phyloP scores from a whole-genome alignment of 306 rosid genomes.

The Lagenaria siceraria region DNA sequence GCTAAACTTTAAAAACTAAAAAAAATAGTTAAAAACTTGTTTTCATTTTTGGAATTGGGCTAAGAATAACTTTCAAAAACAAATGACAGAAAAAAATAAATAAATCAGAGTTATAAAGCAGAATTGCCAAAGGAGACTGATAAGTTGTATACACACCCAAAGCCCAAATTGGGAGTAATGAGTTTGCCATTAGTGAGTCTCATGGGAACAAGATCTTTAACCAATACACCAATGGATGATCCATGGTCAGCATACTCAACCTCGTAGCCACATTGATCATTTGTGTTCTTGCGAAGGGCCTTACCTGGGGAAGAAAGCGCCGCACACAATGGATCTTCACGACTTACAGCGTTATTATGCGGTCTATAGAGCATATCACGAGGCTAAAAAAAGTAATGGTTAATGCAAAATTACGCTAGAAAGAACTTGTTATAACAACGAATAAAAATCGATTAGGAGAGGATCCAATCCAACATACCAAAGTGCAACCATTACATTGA shows the following conservation, averaged over 20 bases:
- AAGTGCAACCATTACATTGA: slow-evolving; percentile 56
- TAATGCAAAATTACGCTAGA: neutral
- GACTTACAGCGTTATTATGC: slow-evolving; percentile 20
- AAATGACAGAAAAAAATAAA: too few relatives aligned
- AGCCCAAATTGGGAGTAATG: slow-evolving; percentile 31
- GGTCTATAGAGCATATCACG: slow-evolving; percentile 40
- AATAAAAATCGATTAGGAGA: neutral
- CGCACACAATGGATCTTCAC: slow-evolving; percentile 40
- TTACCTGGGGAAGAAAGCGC: slow-evolving; percentile 10
- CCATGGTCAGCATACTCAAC: slow-evolving; percentile 53
- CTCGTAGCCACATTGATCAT: slow-evolving; percentile 44
- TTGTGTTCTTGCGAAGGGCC: slow-evolving; percentile 11
- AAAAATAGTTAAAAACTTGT: too few relatives aligned
- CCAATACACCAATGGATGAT: slow-evolving; percentile 49
- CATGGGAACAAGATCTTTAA: slow-evolving; percentile 34
- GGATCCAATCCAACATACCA: slow-evolving; percentile 22
- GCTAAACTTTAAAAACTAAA: too few relatives aligned
- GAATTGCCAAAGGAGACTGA: neutral
- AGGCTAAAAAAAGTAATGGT: slow-evolving; percentile 30
- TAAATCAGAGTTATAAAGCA: neutral
- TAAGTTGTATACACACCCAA: slow-evolving; percentile 44
- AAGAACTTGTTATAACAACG: neutral
- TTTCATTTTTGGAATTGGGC: too few relatives aligned
- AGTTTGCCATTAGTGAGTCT: slow-evolving; percentile 26
- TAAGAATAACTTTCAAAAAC: too few relatives aligned